Evolutionary conservation across 2,329 filamentous ascomycete genomes (phyloP), one percentile per base, ranked within the genome.

Genomic region (Blastomyces emzantsi): DNA sequence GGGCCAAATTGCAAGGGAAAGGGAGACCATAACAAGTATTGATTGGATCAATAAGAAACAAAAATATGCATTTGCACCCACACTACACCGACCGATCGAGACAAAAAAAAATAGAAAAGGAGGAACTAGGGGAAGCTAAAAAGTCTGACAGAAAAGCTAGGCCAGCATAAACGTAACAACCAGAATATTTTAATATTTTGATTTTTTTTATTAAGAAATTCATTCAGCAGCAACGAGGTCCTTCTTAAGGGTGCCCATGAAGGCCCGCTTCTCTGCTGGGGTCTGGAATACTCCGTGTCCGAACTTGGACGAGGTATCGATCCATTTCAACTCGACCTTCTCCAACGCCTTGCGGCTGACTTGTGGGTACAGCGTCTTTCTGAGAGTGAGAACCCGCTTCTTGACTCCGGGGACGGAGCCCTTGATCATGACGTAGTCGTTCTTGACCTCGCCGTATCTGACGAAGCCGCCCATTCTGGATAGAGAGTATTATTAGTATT

Each of bases 241-340:
- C 91, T 97, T 99, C 92, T 99, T 99, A 90, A 99, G 91, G 65
- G 92, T 95, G 84, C 94, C 94, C 82, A 96, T 81, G 86, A 91
- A 94, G 79, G 91, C 87, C 84, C 90, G 90, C 92, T 99, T 99
- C 90, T 99, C 94, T 77, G 90, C 89, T 71, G 89, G 84, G 69
- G 94, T 99, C 86, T 99, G 94, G 91, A 96, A 99, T 76, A 92
- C 93, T 87, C 94, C 94, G 85, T 99, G 94, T 82, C 94, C 94
- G 82, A 99, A 99, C 87, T 99, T 96, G 84, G 92, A 97, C 68
- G 92, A 97, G 75, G 94, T 99, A 78, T 99, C 94, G 89, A 99
- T 99, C 94, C 94, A 99, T 85, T 99, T 99, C 85, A 99, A 90
- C 78, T 93, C 90, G 80, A 97, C 90, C 90, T 99, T 97, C 89